These are phyloP conservation scores for Aspergillus viridinutans DNA, from an alignment of 2,329 filamentous ascomycete species.

Conservation along the genomic window DNA sequence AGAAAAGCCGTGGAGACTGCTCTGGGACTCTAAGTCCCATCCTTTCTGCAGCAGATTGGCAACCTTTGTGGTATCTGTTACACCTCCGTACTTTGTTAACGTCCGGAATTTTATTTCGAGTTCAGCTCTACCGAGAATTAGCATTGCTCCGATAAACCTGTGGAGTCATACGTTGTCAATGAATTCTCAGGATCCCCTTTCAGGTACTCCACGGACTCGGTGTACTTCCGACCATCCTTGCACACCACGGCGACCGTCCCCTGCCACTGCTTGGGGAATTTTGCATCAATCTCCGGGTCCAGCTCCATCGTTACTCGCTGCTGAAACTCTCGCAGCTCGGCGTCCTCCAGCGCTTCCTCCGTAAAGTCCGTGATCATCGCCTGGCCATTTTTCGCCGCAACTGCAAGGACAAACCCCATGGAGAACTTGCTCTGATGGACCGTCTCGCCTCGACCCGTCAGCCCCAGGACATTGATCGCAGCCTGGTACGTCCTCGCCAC, in stretches of 20 bases:
- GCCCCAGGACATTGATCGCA: conserved; percentile 26
- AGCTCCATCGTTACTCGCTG: conserved; percentile 24
- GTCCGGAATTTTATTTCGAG: conserved; percentile 18
- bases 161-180: conserved; percentile 20
- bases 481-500: conserved; percentile 26
- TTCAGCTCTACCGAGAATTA: conserved; percentile 11
- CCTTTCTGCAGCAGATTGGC: conserved; percentile 16
- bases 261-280: conserved; percentile 26
- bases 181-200: conserved; percentile 28
- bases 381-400: conserved; percentile 29
- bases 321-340: conserved; percentile 22
- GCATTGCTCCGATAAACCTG: background rate
- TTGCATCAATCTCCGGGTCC: conserved; percentile 23
- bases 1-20: conserved; percentile 14
- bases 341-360: conserved; percentile 22
- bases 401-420: conserved; percentile 31
- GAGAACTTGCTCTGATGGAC: conserved; percentile 34
- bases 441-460: conserved; percentile 26
- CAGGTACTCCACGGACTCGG: conserved; percentile 21
- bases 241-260: conserved; percentile 24
- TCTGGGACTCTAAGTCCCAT: conserved; percentile 20
- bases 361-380: conserved; percentile 31
- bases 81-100: conserved; percentile 20
- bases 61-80: conserved; percentile 14
- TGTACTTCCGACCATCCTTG: conserved; percentile 18